A percentile compares a stretch with the other conserved stretches of the same genome.
These are phyloP conservation scores for Talaromyces sp. DNA, from an alignment of 2,329 filamentous ascomycete genomes.

Conservation along the genomic window DNA sequence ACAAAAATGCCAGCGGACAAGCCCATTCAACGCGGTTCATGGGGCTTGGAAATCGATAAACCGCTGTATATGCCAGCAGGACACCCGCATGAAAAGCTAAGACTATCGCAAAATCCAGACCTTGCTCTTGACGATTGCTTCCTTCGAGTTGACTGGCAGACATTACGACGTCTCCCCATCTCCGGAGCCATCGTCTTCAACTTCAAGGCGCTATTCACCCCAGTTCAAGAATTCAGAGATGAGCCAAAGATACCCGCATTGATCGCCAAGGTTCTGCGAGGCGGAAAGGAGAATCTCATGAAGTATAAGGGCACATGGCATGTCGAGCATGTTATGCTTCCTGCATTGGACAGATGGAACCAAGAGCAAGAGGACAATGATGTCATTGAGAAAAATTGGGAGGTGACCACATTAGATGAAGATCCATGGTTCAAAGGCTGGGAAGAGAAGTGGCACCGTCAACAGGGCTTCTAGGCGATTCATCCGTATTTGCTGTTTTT, in stretches of 20 bases:
- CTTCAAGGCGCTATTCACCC: constrained; percentile 83
- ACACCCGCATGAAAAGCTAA: constrained; percentile 61
- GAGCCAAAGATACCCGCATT: constrained; percentile 72
- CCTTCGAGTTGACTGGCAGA: constrained; percentile 85
- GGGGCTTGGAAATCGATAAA: constrained; percentile 73
- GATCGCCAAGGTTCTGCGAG: constrained; percentile 63
- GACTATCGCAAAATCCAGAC: constrained; percentile 55
- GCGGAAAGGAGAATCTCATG: constrained; percentile 69
- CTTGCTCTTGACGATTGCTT: constrained; percentile 60
- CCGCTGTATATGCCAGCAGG: constrained; percentile 73
- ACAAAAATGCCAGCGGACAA: constrained; percentile 70
- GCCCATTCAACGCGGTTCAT: constrained; percentile 79
- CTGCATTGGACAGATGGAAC: constrained; percentile 61
- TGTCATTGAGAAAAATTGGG: constrained; percentile 60
- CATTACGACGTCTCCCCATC: constrained; percentile 71
- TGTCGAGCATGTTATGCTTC: constrained; percentile 68
- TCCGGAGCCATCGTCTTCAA: constrained; percentile 78
- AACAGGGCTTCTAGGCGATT: constrained; percentile 56
- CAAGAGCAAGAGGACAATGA: constrained; percentile 64
- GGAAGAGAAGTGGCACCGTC: constrained; percentile 68
- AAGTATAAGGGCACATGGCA: constrained; percentile 82
- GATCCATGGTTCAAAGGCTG: constrained; percentile 74
- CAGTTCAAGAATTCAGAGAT: constrained; percentile 63
- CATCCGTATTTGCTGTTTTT: constrained; percentile 2
- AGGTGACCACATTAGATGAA: constrained; percentile 67